Conservation (phyloP, 2,329 filamentous ascomycete species). For the Dothistroma septosporum region DNA sequence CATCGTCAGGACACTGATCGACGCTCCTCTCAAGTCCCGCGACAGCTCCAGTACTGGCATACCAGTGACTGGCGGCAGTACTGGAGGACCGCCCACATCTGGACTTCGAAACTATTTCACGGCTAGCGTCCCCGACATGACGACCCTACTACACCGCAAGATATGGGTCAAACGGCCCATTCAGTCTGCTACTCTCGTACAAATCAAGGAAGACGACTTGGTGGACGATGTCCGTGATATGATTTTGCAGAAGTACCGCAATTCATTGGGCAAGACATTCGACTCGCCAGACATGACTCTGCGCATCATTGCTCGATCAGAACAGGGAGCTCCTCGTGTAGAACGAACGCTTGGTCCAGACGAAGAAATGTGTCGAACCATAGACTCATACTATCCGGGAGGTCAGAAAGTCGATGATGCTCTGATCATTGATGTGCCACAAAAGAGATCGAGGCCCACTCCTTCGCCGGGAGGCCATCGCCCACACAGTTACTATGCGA, state of each 20-base stretch:
- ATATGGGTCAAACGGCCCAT: slow-evolving; percentile 90
- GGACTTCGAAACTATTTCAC: slow-evolving; percentile 32
- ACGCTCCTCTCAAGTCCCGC: slow-evolving; percentile 37
- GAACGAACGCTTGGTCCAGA: slow-evolving; percentile 79
- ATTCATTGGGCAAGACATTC: slow-evolving; percentile 82
- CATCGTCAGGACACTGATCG: slow-evolving; percentile 52
- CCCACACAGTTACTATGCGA: slow-evolving; percentile 50
- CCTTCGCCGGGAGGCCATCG: slow-evolving; percentile 64
- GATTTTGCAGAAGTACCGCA: slow-evolving; percentile 88
- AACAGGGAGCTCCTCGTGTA: slow-evolving; percentile 24
- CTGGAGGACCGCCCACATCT: slow-evolving; percentile 7
- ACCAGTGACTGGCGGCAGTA: slow-evolving; percentile 4
- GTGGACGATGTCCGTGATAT: slow-evolving; percentile 93
- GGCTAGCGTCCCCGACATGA: slow-evolving; percentile 20
- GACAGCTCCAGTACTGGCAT: slow-evolving; percentile 8
- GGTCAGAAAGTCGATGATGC: slow-evolving; percentile 88
- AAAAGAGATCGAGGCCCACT: slow-evolving; percentile 65
- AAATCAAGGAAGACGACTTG: slow-evolving; percentile 79
- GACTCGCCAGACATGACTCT: slow-evolving; percentile 86
- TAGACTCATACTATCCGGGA: slow-evolving; percentile 80
- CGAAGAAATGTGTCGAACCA: slow-evolving; percentile 70
- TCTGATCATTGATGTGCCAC: slow-evolving; percentile 80
- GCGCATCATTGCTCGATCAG: slow-evolving; percentile 64
- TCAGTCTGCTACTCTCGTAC: slow-evolving; percentile 81
- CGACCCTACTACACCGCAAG: slow-evolving; percentile 59